These are phyloP conservation scores for Punica granatum DNA, from an alignment of 345 rosid species.

Conservation along the genomic window DNA sequence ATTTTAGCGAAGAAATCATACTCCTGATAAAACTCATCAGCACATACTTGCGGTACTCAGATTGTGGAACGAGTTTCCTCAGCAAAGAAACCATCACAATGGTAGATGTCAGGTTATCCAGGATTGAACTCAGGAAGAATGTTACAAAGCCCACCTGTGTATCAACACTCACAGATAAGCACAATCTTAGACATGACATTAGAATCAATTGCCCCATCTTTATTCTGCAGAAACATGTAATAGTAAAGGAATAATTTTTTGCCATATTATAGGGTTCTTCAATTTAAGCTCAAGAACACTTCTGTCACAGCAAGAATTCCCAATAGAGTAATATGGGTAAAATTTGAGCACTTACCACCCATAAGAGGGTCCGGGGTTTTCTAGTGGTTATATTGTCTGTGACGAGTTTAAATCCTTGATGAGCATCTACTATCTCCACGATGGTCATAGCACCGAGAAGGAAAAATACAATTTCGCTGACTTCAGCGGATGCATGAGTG, in stretches of 20 bases:
- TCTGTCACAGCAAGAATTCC: neutral
- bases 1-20: neutral
- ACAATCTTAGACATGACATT: conserved; percentile 5
- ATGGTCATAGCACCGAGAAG: conserved; percentile 99
- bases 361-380: conserved; percentile 70
- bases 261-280: neutral
- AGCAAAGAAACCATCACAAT: conserved; percentile 91
- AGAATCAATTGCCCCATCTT: neutral
- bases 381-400: conserved; percentile 95
- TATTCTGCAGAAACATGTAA: neutral
- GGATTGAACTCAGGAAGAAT: conserved; percentile 84
- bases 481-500: conserved; percentile 87
- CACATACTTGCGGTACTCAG: conserved; percentile 92
- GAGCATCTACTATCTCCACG: conserved; percentile 96
- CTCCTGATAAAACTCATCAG: neutral
- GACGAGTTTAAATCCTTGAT: conserved; percentile 98
- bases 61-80: conserved; percentile 81
- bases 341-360: conserved; percentile 69
- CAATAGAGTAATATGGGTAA: neutral
- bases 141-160: conserved; percentile 85
- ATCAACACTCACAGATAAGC: conserved; percentile 15
- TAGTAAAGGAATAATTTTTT: neutral
- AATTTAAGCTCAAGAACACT: neutral
- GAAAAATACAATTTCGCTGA: conserved; percentile 92
- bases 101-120: conserved; percentile 92